Conservation (phyloP, 164 flowering plant genomes). For the Taxillus chinensis region DNA sequence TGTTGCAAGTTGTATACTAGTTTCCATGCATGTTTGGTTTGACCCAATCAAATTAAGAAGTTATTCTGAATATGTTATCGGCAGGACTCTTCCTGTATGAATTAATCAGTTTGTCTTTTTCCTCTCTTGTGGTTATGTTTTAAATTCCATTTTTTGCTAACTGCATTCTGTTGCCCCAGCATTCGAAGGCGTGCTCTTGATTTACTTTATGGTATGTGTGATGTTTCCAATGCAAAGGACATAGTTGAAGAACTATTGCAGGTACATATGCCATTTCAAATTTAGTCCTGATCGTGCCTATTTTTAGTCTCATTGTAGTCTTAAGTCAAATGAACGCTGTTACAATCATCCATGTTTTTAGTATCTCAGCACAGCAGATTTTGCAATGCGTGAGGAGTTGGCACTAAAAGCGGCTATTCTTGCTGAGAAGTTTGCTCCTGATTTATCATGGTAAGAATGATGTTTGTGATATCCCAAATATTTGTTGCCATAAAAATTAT, state of each 20-base stretch:
- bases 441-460: conserved; percentile 71
- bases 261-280: conserved; percentile 31
- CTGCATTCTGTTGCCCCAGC: conserved; percentile 29
- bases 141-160: neutral
- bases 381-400: conserved; percentile 97
- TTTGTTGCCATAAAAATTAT: no score
- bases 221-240: conserved; percentile 97
- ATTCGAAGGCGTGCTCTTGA: conserved; percentile 98
- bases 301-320: neutral
- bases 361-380: conserved; percentile 97
- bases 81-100: no score
- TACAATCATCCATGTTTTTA: conserved; percentile 22
- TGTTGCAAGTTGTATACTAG: no score
- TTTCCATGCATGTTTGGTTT: neutral
- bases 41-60: neutral
- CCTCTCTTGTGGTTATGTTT: neutral
- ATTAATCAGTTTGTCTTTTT: no score
- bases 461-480: no score
- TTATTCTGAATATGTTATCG: neutral
- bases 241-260: conserved; percentile 97
- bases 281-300: neutral
- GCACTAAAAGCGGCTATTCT: conserved; percentile 98
- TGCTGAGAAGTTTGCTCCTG: conserved; percentile 99
- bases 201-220: conserved; percentile 98
- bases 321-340: neutral